Evolutionary conservation across 768 basidiomycete species (phyloP).

Genomic region (Lentinus brumalis): DNA sequence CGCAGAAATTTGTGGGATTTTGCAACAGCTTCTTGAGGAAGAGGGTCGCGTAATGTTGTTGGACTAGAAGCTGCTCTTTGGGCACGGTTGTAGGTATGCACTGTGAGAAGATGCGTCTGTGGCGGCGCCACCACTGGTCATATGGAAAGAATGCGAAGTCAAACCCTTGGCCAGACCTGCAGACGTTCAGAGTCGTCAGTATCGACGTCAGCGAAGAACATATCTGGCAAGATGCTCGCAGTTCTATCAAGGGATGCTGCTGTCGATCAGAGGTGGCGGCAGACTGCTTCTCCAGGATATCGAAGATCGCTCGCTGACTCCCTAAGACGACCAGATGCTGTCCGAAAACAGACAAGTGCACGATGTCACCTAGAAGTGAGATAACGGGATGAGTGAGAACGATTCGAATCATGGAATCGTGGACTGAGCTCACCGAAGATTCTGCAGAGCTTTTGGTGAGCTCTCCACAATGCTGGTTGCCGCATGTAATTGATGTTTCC

Average conservation of each 20-base stretch:
- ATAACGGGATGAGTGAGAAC: background rate
- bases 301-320: background rate
- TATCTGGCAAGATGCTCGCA: background rate
- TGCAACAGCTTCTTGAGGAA: background rate
- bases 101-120: conserved; percentile 16
- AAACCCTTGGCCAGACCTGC: conserved; percentile 4
- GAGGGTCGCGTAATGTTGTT: background rate
- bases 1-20: conserved; percentile 1
- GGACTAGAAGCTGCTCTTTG: background rate
- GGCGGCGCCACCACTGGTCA: conserved; percentile 11
- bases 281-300: conserved; percentile 15
- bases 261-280: conserved; percentile 16
- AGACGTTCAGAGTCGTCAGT: background rate
- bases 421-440: conserved; percentile 1
- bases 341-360: conserved; percentile 8
- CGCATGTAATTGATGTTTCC: conserved; percentile 9
- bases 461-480: background rate
- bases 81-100: background rate
- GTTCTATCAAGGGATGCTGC: background rate
- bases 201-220: background rate
- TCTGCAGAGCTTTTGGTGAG: background rate
- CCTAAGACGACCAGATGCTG: conserved; percentile 5
- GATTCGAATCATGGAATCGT: no score
- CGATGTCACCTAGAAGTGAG: conserved; percentile 7
- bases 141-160: conserved; percentile 7